Base-by-base conservation (phyloP, 2,329 filamentous ascomycete genomes). In the Sclerotinia nivalis region DNA sequence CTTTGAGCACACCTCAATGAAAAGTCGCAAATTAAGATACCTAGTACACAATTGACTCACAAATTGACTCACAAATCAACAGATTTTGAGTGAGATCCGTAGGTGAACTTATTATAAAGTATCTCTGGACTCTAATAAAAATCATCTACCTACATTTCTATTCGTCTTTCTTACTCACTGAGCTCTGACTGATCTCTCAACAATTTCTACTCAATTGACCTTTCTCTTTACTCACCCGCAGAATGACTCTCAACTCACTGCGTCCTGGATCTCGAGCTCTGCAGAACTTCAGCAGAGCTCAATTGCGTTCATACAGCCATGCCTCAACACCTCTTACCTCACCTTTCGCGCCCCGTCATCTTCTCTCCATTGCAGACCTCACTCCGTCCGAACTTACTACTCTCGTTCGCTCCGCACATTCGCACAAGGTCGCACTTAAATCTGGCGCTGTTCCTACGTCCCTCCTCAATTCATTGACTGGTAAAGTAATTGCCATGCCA, bases 341-440 rank as follows among this genome's bases (percentile, higher is more conserved):
- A 8, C 84, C 86, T 15, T 86, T 86, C 76, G 83, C 87, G 28
- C 91, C 93, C 62, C 91, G 96, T 74, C 95, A 98, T 84, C 85
- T 99, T 66, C 90, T 97, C 81, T 96, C 93, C 68, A 97, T 97
- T 77, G 89, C 89, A 67, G 94, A 99, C 78, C 86, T 99, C 70
- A 89, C 89, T 1, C 86, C 93, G 9, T 82, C 85, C 59, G 96
- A 99, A 81, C 88, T 99, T 76, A 88, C 89, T 47, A 88, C 88
- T 34, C 87, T 99, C 70, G 90, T 99, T 70, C 89, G 89, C 79
- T 95, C 95, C 88, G 95, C 93, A 65, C 85, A 88, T 34, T 81
- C 86, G 56, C 88, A 93, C 83, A 98, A 98, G 81, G 81, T 87
- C 68, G 84, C 88, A 69, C 88, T 95, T 83, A 97, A 96, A 80